Base-by-base conservation (phyloP, 768 basidiomycete genomes). In the Trametes coccinea region DNA sequence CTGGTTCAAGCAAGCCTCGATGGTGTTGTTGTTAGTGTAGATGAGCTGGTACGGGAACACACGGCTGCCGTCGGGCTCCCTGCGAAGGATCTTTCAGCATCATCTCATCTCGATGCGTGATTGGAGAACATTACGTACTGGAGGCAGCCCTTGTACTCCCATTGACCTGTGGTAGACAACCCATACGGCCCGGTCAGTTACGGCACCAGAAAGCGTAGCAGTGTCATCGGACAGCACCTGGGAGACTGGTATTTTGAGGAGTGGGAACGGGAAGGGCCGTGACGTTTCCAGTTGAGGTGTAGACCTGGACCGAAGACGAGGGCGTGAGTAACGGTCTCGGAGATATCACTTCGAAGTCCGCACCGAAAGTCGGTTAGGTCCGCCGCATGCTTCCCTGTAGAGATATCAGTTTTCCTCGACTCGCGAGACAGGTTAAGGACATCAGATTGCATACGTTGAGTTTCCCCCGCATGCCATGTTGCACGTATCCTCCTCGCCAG, bases 381-480 rank as follows among this genome's bases (percentile, higher is more conserved):
- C 91, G 69, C 91, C 91, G 63, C 90, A 93, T 44, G 84, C 83
- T 70, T 88, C 79, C 11, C 86, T 87, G 61, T 48, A 59, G 43
- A 31, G 61, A 37, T 45, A 41, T 56, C 62, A n/a, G 65, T 53
- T n/a, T 37, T 62, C n/a, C 62, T 41, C 27, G 31, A 30, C 55
- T 60, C 53, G 45, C 40, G 34, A 16, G 29, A 33, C 11, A 5
- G 29, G 17, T 33, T 34, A 22, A 5, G 34, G 34, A 37, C 5
- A 11, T 37, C 6, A 30, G 43, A 41, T 44, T 0, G 71, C 86
- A 66, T 64, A 89, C 89, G 82, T 78, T 10, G 83, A 41, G 60
- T 85, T 87, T 27, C 91, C 93, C 16, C 80, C 80, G 62, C 93
- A 95, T 0, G 78, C 79, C 88, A 88, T 90, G 70, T 81, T 84